Percentiles rank a stretch among this genome's conserved stretches.
phyloP scores from a whole-genome alignment of 805 yeast species.

The Pichia gijzeniarum region DNA sequence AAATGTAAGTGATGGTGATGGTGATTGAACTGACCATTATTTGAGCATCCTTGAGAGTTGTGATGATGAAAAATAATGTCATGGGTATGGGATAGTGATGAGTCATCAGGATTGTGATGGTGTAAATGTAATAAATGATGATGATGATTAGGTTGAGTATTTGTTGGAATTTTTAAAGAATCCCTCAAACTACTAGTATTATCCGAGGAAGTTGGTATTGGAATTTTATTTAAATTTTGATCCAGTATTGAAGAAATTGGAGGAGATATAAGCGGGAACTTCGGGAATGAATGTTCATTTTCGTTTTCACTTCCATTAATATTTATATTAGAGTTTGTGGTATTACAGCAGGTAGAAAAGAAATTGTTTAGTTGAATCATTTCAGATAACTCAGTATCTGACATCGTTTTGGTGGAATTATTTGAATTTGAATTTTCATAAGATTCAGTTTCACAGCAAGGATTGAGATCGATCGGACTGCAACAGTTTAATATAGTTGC shows the following conservation, averaged over 20 bases:
- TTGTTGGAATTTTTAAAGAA: not conserved
- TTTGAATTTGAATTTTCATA: not conserved
- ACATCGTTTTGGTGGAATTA: not conserved
- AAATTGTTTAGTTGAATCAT: slow-evolving; percentile 8
- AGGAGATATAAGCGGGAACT: slow-evolving; percentile 1
- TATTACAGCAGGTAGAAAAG: slow-evolving; percentile 10
- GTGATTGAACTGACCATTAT: slow-evolving; percentile 13
- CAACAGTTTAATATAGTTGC: slow-evolving; percentile 3
- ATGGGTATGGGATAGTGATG: slow-evolving; percentile 12
- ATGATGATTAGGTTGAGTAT: slow-evolving; percentile 7
- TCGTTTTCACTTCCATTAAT: not conserved
- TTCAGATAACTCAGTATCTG: slow-evolving; percentile 8
- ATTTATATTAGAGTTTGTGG: not conserved
- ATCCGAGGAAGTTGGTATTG: not conserved
- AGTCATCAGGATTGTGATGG: slow-evolving; percentile 12
- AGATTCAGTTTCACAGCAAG: slow-evolving; percentile 3
- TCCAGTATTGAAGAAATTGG: not conserved
- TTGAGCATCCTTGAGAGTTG: slow-evolving; percentile 6
- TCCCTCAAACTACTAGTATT: slow-evolving; percentile 5
- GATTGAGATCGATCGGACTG: slow-evolving; percentile 8
- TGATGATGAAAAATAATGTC: slow-evolving; percentile 17
- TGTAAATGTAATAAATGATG: slow-evolving; percentile 17
- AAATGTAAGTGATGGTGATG: slow-evolving; percentile 30
- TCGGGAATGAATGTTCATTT: not conserved
- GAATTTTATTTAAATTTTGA: not conserved